Conservation (phyloP, 108 stramenopile species). For the Aurantiochytrium sp. region DNA sequence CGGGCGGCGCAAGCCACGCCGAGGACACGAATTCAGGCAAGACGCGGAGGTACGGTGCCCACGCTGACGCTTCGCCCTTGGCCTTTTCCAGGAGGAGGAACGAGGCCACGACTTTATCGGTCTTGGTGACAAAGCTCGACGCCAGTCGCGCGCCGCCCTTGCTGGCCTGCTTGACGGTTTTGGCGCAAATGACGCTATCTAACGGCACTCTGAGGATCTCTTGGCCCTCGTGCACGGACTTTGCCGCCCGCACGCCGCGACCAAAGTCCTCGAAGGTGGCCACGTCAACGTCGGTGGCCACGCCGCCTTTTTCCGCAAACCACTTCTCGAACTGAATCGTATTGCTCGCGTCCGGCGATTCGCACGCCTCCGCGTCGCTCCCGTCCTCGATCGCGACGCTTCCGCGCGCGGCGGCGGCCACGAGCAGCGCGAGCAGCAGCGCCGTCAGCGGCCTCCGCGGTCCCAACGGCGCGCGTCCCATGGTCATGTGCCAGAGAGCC, state of each 20-base stretch:
- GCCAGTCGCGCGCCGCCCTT: not conserved
- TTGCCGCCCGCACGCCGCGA: not conserved
- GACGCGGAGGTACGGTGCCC: conserved; percentile 1
- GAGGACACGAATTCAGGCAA: not conserved
- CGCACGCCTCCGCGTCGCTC: not conserved
- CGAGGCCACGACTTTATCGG: not conserved
- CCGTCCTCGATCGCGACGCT: not conserved
- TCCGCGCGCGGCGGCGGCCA: not conserved
- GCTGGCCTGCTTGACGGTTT: not conserved
- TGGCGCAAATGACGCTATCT: not conserved
- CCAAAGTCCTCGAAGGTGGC: not conserved
- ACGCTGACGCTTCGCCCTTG: not conserved
- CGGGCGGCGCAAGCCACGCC: not conserved
- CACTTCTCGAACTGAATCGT: not conserved
- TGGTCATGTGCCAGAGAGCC: no score
- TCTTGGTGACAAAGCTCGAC: not conserved
- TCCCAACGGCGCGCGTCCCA: no score
- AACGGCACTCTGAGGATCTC: not conserved
- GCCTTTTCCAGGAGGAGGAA: not conserved
- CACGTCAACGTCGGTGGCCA: not conserved
- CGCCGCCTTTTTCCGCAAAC: not conserved
- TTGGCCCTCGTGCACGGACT: not conserved
- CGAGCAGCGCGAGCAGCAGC: not conserved
- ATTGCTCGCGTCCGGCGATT: not conserved
- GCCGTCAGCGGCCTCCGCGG: no score